Base-by-base conservation (phyloP, 306 rosid genomes). In the Nissolia schottii region DNA sequence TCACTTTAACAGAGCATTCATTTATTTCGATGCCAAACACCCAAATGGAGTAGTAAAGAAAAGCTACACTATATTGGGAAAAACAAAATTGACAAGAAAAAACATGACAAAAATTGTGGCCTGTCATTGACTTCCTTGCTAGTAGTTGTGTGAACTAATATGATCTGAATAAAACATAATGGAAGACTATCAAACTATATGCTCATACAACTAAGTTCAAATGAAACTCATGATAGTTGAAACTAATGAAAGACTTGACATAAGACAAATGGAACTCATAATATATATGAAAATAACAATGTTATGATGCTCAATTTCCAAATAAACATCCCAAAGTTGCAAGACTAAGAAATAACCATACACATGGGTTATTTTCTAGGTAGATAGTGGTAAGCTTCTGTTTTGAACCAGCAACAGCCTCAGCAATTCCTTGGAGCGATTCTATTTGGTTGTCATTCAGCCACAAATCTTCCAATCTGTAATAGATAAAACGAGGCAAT, bases 401-500 rank as follows among this genome's bases (percentile, higher is more conserved):
- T 85, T 65, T 85, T 40, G 97, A 95, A 73, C 97, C 96, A 69
- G 77, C 78, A 67, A 88, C 96, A 62, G 85, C 96, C 86, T 88
- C 85, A 27, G 84, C 83, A 66, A 91, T 29, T 54, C 86, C 83
- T 59, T 91, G 89, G 7, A 89, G 82, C 61, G 90, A 81, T 77
- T 81, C 96, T 79, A 95, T 83, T 64, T 77, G 90, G 83, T 91
- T 95, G 86, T 95, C 96, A 49, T 95, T 95, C 73, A 95, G 91
- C 97, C 97, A 94, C 24, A 95, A 78, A 83, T 95, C 99, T 84
- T 95, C 97, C 69, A 95, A 83, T 78, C 99, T 91, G 83, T 37
- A 79, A 68, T 54, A 50, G 77, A 67, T 69, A 14, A 67, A 24
- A 80, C 12, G 3, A 67, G 43, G 15, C 9, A 58, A 41, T 69